A percentile compares a stretch with the other conserved stretches of the same genome.
Conservation (phyloP, 129 eudicot genomes). For the Erigeron canadensis region DNA sequence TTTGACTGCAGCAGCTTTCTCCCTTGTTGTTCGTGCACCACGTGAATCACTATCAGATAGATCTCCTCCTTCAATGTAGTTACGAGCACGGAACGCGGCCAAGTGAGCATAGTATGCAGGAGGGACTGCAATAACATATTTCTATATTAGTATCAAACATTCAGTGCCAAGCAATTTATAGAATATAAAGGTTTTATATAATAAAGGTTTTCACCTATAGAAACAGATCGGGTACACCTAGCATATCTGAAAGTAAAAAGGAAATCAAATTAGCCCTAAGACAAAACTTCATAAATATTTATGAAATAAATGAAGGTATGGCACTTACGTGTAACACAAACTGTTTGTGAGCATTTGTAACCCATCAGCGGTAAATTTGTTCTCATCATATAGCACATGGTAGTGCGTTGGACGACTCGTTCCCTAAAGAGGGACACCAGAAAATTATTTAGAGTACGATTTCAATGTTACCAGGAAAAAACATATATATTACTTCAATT, state of each 20-base stretch:
- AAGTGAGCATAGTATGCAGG: conserved; percentile 89
- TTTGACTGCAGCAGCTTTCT: conserved; percentile 23
- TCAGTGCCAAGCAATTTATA: neutral
- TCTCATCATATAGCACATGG: conserved; percentile 83
- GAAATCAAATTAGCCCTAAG: neutral
- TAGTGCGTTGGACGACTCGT: conserved; percentile 87
- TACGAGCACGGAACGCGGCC: conserved; percentile 83
- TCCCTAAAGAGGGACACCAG: conserved; percentile 43
- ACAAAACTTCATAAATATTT: neutral
- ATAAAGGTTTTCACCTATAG: conserved; percentile 54
- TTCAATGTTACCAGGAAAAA: too few relatives aligned
- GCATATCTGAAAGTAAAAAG: conserved; percentile 48
- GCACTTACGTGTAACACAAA: conserved; percentile 68
- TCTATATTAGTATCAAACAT: too few relatives aligned
- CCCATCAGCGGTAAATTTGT: conserved; percentile 62
- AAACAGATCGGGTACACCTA: conserved; percentile 89
- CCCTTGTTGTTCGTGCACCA: conserved; percentile 45
- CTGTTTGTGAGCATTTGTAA: conserved; percentile 62
- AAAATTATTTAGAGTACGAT: neutral
- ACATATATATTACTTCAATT: neutral
- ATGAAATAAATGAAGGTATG: neutral
- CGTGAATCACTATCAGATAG: conserved; percentile 42
- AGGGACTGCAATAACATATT: conserved; percentile 56
- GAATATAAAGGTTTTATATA: too few relatives aligned
- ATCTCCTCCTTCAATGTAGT: conserved; percentile 52